Percentiles rank a stretch among this genome's conserved stretches.
Conservation (phyloP, 352 stramenopile species). For the Phytophthora meadii region DNA sequence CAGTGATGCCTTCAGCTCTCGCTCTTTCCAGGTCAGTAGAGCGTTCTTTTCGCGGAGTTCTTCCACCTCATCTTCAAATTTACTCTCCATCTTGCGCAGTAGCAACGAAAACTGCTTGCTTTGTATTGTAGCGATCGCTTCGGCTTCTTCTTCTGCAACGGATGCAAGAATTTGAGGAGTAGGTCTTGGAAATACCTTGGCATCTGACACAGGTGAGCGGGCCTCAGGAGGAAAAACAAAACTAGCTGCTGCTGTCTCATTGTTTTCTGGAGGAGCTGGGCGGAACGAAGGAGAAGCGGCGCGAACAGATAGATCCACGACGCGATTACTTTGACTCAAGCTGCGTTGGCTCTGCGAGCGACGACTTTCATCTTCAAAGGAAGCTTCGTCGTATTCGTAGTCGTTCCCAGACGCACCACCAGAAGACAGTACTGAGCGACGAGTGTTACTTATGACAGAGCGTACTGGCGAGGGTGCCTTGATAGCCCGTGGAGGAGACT, state of each 20-base stretch:
- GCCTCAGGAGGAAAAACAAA: conserved; percentile 18
- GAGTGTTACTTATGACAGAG: conserved; percentile 23
- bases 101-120: conserved; percentile 71
- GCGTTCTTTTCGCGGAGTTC: conserved; percentile 74
- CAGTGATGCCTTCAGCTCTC: conserved; percentile 76
- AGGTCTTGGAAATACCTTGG: conserved; percentile 56
- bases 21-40: conserved; percentile 71
- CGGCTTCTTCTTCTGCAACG: conserved; percentile 37
- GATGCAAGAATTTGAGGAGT: conserved; percentile 14
- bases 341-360: conserved; percentile 44
- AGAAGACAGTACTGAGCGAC: conserved; percentile 14
- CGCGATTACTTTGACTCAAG: conserved; percentile 43
- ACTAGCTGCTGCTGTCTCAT: conserved; percentile 11
- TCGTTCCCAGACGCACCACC: conserved; percentile 38
- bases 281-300: conserved; percentile 48
- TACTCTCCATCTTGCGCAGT: conserved; percentile 79
- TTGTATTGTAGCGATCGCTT: conserved; percentile 27
- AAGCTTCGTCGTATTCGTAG: conserved; percentile 73
- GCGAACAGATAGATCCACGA: conserved; percentile 74
- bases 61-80: conserved; percentile 83
- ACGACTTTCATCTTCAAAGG: conserved; percentile 79
- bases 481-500: background rate
- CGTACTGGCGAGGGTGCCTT: conserved; percentile 21
- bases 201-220: conserved; percentile 51
- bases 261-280: conserved; percentile 21